phyloP scores from a whole-genome alignment of 192 early-diverging fungal species.

The Podila epigama region DNA sequence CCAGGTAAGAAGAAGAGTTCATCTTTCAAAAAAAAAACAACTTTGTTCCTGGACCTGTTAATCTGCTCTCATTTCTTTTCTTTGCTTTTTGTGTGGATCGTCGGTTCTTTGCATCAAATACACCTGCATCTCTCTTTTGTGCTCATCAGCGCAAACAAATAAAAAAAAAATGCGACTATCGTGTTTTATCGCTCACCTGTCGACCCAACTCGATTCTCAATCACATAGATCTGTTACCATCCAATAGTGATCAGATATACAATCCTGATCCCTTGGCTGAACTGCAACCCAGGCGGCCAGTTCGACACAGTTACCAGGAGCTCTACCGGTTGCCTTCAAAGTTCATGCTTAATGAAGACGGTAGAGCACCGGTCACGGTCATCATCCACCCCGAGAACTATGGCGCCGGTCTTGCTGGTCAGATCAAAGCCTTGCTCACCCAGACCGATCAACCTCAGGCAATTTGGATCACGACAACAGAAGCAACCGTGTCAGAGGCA shows the following conservation, averaged over 20 bases:
- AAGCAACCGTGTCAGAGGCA: slow-evolving; percentile 32
- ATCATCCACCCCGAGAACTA: slow-evolving; percentile 46
- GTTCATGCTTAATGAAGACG: slow-evolving; percentile 44
- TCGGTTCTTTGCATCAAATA: too few species aligned
- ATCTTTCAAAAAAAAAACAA: too few species aligned
- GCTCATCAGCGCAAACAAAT: neutral
- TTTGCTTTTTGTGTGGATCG: neutral
- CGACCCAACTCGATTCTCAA: neutral
- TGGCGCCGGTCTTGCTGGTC: slow-evolving; percentile 25
- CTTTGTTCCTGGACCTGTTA: too few species aligned
- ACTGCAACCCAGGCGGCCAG: slow-evolving; percentile 45
- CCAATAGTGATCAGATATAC: slow-evolving; percentile 20
- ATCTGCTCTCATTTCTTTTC: too few species aligned
- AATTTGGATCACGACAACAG: slow-evolving; percentile 48
- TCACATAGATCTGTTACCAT: slow-evolving; percentile 13
- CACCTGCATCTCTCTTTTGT: too few species aligned
- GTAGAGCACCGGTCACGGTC: slow-evolving; percentile 44
- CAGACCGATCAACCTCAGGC: slow-evolving; percentile 48
- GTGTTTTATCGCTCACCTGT: neutral
- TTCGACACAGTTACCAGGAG: slow-evolving; percentile 45
- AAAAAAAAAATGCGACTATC: too few species aligned
- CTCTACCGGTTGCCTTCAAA: slow-evolving; percentile 41
- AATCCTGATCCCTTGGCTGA: slow-evolving; percentile 46
- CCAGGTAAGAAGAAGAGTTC: slow-evolving; percentile 18
- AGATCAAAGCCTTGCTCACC: slow-evolving; percentile 45